Evolutionary conservation across 768 basidiomycete genomes (phyloP), one percentile per base, ranked within the genome.

Genomic region (Asterophora parasitica): DNA sequence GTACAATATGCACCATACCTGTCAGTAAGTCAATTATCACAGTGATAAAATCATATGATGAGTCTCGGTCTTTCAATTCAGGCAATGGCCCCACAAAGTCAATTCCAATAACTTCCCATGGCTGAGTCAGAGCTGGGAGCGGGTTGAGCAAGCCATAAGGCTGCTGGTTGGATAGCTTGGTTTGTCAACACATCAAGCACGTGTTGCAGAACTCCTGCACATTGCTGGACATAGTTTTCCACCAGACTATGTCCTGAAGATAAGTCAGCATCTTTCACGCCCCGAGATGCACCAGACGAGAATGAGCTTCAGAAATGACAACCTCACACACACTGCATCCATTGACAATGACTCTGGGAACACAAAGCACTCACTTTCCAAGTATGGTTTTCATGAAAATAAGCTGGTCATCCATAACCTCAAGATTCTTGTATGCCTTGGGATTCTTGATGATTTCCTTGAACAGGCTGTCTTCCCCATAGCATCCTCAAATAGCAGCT

Each of bases 171-270:
- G 31, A 16, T 0, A 48, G 55, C 13, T 62, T 62, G 2, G 42
- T 48, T 8, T 31, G n/a, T 11, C 44, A 34, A 28, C 57, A 58
- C 4, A 39, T 53, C 9, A 26, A 17, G n/a, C 56, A 51, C 49
- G 65, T 9, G 53, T 63, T 60, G 55, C 66, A 67, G 39, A 41
- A 69, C 17, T 7, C 11, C 3, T 19, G 28, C 3, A 35, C 33
- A 15, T 48, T 31, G 0, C 30, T 7, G 0, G 44, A 52, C 48
- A 72, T 63, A 0, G 48, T 32, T 15, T 61, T 62, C 69, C 70
- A 70, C 68, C 68, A 70, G 4, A 68, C 64, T 16, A 62, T 39
- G n/a, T 68, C 56, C 2, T 53, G 41, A 0, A 70, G 54, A 30
- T 64, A 65, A 0, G 41, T 17, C 0, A 69, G 12, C 0, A 67